Base-by-base conservation (phyloP, 345 rosid species). In the Aurinia saxatilis region DNA sequence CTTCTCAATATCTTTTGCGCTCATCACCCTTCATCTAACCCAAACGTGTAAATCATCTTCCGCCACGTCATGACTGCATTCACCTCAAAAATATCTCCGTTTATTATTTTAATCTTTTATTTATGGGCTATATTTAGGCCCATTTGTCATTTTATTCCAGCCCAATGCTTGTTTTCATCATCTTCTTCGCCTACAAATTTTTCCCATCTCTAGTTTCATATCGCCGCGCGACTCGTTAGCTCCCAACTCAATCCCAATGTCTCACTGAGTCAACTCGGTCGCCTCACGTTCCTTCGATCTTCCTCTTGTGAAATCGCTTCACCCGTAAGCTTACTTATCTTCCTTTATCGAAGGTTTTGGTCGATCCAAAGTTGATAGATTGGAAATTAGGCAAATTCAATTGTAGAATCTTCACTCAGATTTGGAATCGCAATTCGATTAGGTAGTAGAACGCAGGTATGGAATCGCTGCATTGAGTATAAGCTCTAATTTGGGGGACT, bases 1-100 rank as follows among this genome's bases (percentile, higher is more conserved):
- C 56, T 62, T 50, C 58, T 50, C 65, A 73, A 84, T 75, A 87
- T 84, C 84, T 81, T 14, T 13, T 14, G 5, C 35, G 34, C 35
- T 14, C 57, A 16, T 21, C 48, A 15, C 5, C 16, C 1, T 12
- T 12, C 0, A 7, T 3, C 2, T 6, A 10, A 1, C 5, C 17
- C 50, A 53, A 77, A 71, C 64, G 36, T 71, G 67, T 55, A 12
- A 0, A 45, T 72, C 0, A 14, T 0, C 0, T 8, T 1, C 0
- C 0, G 61, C 50, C 86, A 76, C 68, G 60, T 60, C 2, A 36
- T 18, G 1, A 38, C 10, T 33, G 17, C 16, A 53, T 33, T 0
- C 8, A n/a, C n/a, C n/a, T n/a, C n/a, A n/a, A n/a, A n/a, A n/a
- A n/a, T n/a, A n/a, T n/a, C n/a, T n/a, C n/a, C n/a, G n/a, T n/a